Conservation (phyloP, 2,329 filamentous ascomycete species). For the Trichoderma afroharzianum region DNA sequence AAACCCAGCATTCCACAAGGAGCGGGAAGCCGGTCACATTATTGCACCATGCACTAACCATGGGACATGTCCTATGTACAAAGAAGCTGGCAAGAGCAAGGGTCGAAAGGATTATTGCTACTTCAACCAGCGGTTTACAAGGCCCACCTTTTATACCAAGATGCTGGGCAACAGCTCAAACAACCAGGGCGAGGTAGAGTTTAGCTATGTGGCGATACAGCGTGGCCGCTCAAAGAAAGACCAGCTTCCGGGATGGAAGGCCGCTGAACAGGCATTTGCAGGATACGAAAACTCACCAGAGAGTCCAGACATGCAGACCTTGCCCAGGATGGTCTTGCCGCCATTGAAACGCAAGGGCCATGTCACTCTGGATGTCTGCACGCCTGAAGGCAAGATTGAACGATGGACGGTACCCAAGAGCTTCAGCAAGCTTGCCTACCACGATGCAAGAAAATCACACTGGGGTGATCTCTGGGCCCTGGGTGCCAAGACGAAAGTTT, state of each 20-base stretch:
- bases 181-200: slow-evolving; percentile 88
- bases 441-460: slow-evolving; percentile 80
- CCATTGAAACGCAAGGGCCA: slow-evolving; percentile 87
- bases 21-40: slow-evolving; percentile 60
- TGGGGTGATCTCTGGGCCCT: slow-evolving; percentile 98
- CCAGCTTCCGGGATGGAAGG: slow-evolving; percentile 47
- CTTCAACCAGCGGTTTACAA: slow-evolving; percentile 84
- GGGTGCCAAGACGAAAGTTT: slow-evolving; percentile 80
- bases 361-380: slow-evolving; percentile 87
- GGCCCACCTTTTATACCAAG: slow-evolving; percentile 76
- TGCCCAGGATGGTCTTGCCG: slow-evolving; percentile 74
- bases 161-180: slow-evolving; percentile 65
- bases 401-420: slow-evolving; percentile 89
- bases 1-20: slow-evolving; percentile 38
- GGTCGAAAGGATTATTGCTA: slow-evolving; percentile 88
- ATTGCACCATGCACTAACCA: slow-evolving; percentile 86
- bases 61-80: slow-evolving; percentile 82
- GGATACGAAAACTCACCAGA: slow-evolving; percentile 60
- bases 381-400: slow-evolving; percentile 77
- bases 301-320: slow-evolving; percentile 56
- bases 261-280: slow-evolving; percentile 63
- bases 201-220: slow-evolving; percentile 83
- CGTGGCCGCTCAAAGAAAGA: slow-evolving; percentile 55
- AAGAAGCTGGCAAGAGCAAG: slow-evolving; percentile 60
- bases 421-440: slow-evolving; percentile 78